A percentile compares a stretch with the other conserved stretches of the same genome.
phyloP scores from a whole-genome alignment of 176 grass and related monocot genomes.

The Oryza brachyantha region DNA sequence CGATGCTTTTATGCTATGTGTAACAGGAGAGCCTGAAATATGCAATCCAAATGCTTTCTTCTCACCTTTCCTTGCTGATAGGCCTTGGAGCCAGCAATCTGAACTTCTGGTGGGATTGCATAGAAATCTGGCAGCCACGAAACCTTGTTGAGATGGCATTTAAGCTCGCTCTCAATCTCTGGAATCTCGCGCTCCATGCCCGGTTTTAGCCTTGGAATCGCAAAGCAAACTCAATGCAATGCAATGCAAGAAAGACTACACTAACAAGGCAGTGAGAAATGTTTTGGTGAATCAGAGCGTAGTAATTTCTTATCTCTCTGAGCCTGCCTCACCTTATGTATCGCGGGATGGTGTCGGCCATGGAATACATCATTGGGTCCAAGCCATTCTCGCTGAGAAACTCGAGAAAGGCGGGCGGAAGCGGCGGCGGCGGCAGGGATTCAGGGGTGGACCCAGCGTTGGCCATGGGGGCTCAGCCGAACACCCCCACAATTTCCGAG shows the following conservation, averaged over 20 bases:
- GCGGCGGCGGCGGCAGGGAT: slow-evolving; percentile 49
- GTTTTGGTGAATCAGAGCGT: background rate
- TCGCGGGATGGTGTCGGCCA: slow-evolving; percentile 62
- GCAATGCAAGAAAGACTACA: background rate
- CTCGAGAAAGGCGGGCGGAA: slow-evolving; percentile 67
- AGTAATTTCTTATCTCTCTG: background rate
- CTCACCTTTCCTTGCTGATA: slow-evolving; percentile 88
- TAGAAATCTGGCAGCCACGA: slow-evolving; percentile 87
- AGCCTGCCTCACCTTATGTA: slow-evolving; percentile 75
- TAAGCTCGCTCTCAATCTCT: slow-evolving; percentile 68
- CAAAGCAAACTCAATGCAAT: slow-evolving; percentile 16
- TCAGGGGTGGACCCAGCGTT: background rate
- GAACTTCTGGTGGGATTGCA: slow-evolving; percentile 62
- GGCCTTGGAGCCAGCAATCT: slow-evolving; percentile 73
- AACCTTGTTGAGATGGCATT: slow-evolving; percentile 62
- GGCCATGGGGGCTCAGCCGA: background rate
- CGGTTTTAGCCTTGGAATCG: slow-evolving; percentile 68
- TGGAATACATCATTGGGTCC: slow-evolving; percentile 71
- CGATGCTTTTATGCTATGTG: background rate
- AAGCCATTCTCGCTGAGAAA: slow-evolving; percentile 84
- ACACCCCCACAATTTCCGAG: background rate
- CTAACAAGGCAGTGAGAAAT: background rate
- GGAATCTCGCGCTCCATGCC: slow-evolving; percentile 50
- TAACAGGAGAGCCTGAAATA: background rate
- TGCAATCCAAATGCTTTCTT: no score